Evolutionary conservation across 768 basidiomycete species (phyloP).

Genomic region (Serendipita indica): DNA sequence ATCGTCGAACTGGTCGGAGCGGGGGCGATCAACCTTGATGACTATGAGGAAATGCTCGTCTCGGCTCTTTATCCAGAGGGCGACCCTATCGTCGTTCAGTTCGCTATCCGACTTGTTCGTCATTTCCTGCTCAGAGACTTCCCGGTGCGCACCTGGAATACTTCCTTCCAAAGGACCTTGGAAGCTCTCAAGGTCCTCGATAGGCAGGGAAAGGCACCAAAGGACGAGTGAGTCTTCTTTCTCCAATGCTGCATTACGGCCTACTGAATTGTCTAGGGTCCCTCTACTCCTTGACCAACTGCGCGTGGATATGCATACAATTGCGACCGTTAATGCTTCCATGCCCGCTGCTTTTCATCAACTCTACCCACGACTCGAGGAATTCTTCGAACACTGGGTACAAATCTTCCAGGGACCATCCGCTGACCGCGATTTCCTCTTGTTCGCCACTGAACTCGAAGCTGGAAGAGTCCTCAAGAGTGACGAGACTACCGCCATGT

Average conservation of each 20-base stretch:
- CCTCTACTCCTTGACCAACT: conserved; percentile 69
- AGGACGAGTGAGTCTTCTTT: conserved; percentile 54
- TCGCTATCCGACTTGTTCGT: conserved; percentile 67
- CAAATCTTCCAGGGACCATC: conserved; percentile 82
- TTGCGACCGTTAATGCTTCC: conserved; percentile 13
- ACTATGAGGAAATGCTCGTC: conserved; percentile 83
- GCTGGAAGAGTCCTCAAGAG: conserved; percentile 87
- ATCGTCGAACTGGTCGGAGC: conserved; percentile 79
- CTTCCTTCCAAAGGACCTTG: conserved; percentile 63
- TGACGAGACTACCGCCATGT: conserved; percentile 92
- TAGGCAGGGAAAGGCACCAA: conserved; percentile 53
- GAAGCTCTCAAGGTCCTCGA: conserved; percentile 66
- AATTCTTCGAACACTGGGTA: conserved; percentile 84
- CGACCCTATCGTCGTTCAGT: conserved; percentile 61
- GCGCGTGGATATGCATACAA: conserved; percentile 28
- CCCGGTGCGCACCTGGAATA: conserved; percentile 56
- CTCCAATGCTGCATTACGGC: not conserved
- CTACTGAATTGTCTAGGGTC: conserved; percentile 33
- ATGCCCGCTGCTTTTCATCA: conserved; percentile 15
- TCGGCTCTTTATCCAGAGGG: conserved; percentile 70
- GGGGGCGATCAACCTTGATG: conserved; percentile 55
- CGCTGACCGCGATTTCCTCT: conserved; percentile 89
- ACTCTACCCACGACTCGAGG: conserved; percentile 8
- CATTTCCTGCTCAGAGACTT: conserved; percentile 74
- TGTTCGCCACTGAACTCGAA: conserved; percentile 96